Evolutionary conservation across 164 flowering plant genomes (phyloP), one percentile per base, ranked within the genome.

Genomic region (Liriodendron chinense): DNA sequence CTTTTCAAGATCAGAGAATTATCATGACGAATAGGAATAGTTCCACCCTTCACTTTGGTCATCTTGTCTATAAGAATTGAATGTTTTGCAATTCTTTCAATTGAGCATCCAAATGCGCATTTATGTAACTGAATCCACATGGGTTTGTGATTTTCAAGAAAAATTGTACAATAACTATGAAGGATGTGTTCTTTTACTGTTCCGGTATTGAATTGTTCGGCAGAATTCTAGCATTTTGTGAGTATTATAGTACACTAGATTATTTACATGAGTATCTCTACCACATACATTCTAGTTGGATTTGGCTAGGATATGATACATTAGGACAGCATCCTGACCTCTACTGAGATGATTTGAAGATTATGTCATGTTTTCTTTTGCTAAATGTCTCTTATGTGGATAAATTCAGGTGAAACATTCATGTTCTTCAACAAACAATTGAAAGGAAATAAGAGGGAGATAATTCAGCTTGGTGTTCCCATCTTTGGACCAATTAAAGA

Each of bases 391-490:
- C 22, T 69, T 21, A 13, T 77, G 68, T 57, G 62, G 20, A 70
- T 76, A 62, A 68, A 72, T 59, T 23, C 78, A 96, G 99, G 98
- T 56, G 98, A 92, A 71, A 90, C 97, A 43, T 96, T 86, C 70
- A 89, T 89, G 63, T 77, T 89, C 62, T 92, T 92, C 89, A 94
- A 96, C 90, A 85, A 94, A 82, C 94, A 96, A 81, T 69, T 90
- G 72, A 94, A 94, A 68, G 96, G 94, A 23, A 96, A 85, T 84
- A 90, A 84, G 88, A 89, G 94, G 79, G 99, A 96, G 83, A 78
- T 92, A 66, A 88, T 96, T 83, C 99, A 96, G 83, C 80, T 96
- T 21, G 99, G 99, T 23, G 87, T 89, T 79, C 98, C 99, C 68
- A 86, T 94, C 72, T 96, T 96, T 75, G 90, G 91, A 69, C 90